Conservation (phyloP, 345 rosid species). For the Turritis glabra region DNA sequence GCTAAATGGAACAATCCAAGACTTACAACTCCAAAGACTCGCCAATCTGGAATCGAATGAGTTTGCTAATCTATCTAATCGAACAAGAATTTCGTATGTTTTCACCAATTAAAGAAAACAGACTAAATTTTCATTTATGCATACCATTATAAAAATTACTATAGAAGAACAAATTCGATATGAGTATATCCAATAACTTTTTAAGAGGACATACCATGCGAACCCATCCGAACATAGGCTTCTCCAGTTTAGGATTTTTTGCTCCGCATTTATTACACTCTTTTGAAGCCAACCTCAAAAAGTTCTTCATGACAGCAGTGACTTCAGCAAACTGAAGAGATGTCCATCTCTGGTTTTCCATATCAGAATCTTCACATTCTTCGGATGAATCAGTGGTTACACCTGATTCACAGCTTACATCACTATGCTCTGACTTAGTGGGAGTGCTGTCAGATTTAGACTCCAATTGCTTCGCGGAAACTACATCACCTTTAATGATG, state of each 20-base stretch:
- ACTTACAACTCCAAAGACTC: background rate
- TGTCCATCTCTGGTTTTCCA: slow-evolving; percentile 57
- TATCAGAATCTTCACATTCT: slow-evolving; percentile 30
- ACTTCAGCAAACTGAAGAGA: slow-evolving; percentile 81
- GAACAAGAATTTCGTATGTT: background rate
- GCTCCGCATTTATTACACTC: slow-evolving; percentile 53
- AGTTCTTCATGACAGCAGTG: slow-evolving; percentile 49
- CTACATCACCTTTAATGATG: slow-evolving; percentile 74
- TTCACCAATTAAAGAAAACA: background rate
- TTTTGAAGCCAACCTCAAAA: slow-evolving; percentile 48
- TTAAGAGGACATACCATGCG: slow-evolving; percentile 55
- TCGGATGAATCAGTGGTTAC: slow-evolving; percentile 35
- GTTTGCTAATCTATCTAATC: background rate
- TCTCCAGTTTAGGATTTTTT: slow-evolving; percentile 46
- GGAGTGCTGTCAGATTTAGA: slow-evolving; percentile 3
- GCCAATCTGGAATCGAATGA: background rate
- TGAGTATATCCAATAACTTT: slow-evolving; percentile 18
- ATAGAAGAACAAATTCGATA: background rate
- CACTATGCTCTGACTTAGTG: background rate
- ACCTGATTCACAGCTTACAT: slow-evolving; percentile 16
- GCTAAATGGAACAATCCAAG: background rate
- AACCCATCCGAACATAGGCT: slow-evolving; percentile 83
- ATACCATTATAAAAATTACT: background rate
- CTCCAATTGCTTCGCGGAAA: slow-evolving; percentile 63
- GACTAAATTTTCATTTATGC: slow-evolving; percentile 1